phyloP scores from a whole-genome alignment of 805 yeast species.

The Kazachstania kunashirensis region DNA sequence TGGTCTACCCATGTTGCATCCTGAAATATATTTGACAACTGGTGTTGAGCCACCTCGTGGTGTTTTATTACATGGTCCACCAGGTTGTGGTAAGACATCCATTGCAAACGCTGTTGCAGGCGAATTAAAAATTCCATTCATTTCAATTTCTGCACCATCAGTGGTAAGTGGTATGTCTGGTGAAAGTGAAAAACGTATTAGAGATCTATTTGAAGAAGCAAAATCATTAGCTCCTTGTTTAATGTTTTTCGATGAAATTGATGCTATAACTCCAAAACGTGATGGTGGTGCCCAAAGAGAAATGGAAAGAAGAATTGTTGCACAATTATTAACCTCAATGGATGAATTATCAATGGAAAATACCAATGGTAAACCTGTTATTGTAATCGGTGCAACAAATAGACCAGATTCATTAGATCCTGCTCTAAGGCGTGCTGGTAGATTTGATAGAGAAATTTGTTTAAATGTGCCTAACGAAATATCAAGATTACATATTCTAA shows the following conservation, averaged over 20 bases:
- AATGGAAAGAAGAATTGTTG: constrained; percentile 95
- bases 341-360: constrained; percentile 84
- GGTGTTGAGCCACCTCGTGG: constrained; percentile 97
- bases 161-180: constrained; percentile 99
- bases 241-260: constrained; percentile 91
- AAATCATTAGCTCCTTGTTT: constrained; percentile 82
- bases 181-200: constrained; percentile 85
- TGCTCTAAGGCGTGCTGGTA: constrained; percentile 90
- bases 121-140: constrained; percentile 85
- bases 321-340: constrained; percentile 88
- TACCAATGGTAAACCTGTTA: constrained; percentile 86
- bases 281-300: constrained; percentile 93
- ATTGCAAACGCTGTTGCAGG: constrained; percentile 95
- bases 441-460: constrained; percentile 92
- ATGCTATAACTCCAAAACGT: constrained; percentile 95
- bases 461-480: constrained; percentile 89
- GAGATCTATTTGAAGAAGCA: constrained; percentile 93
- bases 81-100: constrained; percentile 97
- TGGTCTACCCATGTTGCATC: constrained; percentile 86
- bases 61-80: constrained; percentile 91
- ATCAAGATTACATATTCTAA: constrained; percentile 65
- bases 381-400: constrained; percentile 92
- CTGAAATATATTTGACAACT: constrained; percentile 76
- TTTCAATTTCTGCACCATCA: constrained; percentile 86
- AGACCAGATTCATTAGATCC: constrained; percentile 93